A percentile compares a stretch with the other conserved stretches of the same genome.
These are phyloP conservation scores for Prinsepia uniflora DNA, from an alignment of 306 rosid species.

Conservation along the genomic window DNA sequence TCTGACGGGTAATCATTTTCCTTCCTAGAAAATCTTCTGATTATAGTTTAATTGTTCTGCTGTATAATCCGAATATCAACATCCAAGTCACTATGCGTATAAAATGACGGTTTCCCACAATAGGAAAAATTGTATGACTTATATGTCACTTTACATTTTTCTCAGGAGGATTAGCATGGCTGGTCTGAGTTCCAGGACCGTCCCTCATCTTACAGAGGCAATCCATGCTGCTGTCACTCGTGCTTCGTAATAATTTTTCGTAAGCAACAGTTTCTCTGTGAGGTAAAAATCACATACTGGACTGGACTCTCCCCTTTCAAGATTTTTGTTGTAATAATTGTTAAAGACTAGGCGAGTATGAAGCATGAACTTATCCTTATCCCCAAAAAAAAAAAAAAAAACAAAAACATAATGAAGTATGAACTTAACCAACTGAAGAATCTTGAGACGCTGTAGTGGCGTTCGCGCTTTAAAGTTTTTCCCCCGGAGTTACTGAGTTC, in stretches of 20 bases:
- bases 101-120: not conserved
- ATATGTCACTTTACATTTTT: not conserved
- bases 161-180: constrained; percentile 99
- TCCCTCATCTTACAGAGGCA: constrained; percentile 85
- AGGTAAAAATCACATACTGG: not conserved
- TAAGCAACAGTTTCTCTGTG: not conserved
- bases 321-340: constrained; percentile 37
- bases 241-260: constrained; percentile 17
- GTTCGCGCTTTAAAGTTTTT: too few species aligned
- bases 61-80: not conserved
- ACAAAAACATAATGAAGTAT: too few species aligned
- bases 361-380: too few species aligned
- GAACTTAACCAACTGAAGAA: too few species aligned
- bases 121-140: not conserved
- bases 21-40: not conserved
- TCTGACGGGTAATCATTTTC: constrained; percentile 73
- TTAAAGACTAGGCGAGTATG: not conserved
- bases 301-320: not conserved
- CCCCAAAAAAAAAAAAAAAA: too few species aligned
- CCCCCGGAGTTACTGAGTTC: too few species aligned
- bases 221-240: constrained; percentile 82
- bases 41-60: not conserved
- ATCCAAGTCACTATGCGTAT: not conserved
- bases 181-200: constrained; percentile 86
- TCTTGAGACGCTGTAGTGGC: too few species aligned